A percentile compares a stretch with the other conserved stretches of the same genome.
phyloP scores from a whole-genome alignment of 805 yeast species.

The Cyberlindnera suaveolens region DNA sequence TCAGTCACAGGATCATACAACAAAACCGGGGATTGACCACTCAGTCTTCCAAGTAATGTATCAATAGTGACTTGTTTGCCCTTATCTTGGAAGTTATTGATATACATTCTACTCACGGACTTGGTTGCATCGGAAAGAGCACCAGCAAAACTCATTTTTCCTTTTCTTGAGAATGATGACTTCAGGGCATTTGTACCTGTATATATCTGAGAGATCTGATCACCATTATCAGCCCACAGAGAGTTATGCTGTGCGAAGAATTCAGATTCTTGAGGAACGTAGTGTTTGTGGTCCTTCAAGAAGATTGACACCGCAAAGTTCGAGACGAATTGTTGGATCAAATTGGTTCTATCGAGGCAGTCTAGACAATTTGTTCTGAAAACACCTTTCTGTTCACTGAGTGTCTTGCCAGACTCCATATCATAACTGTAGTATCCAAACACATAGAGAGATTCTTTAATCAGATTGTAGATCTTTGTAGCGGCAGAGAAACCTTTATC shows the following conservation, averaged over 20 bases:
- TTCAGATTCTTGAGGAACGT: constrained; percentile 39
- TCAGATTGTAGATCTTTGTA: constrained; percentile 51
- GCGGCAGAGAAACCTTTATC: constrained; percentile 87
- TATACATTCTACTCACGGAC: constrained; percentile 90
- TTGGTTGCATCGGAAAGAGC: constrained; percentile 96
- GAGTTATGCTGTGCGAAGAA: constrained; percentile 71
- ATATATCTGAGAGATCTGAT: constrained; percentile 89
- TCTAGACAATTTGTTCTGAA: constrained; percentile 93
- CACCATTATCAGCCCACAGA: constrained; percentile 98
- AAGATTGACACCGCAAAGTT: constrained; percentile 59
- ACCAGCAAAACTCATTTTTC: constrained; percentile 95
- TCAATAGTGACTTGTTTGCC: constrained; percentile 89
- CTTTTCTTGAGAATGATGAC: constrained; percentile 89
- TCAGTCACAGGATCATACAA: constrained; percentile 88
- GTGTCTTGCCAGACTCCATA: constrained; percentile 41
- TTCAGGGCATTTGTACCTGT: constrained; percentile 97
- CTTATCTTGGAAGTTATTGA: constrained; percentile 91
- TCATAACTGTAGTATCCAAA: constrained; percentile 84
- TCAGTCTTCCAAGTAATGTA: constrained; percentile 72
- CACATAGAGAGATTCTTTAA: constrained; percentile 61
- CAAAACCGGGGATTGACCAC: constrained; percentile 61
- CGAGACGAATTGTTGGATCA: constrained; percentile 81
- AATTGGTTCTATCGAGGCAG: constrained; percentile 90
- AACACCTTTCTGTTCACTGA: constrained; percentile 81
- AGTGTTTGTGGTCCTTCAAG: constrained; percentile 34